Evolutionary conservation across 108 stramenopile species (phyloP).

Genomic region (Discostella pseudostelligera): DNA sequence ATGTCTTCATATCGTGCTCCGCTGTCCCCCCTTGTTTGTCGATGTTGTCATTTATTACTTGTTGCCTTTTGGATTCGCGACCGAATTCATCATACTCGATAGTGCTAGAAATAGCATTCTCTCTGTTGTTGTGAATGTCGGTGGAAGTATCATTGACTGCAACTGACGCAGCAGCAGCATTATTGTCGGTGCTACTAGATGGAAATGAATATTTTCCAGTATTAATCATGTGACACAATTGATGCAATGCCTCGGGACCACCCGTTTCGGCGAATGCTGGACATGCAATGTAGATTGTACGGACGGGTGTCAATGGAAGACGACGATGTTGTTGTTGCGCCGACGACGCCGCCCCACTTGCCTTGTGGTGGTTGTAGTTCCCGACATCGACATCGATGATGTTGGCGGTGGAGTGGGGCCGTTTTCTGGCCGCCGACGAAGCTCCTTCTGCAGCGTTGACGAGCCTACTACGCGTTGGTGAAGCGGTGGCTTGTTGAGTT

Average conservation of each 20-base stretch:
- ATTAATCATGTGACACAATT: conserved; percentile 56
- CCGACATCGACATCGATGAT: not conserved
- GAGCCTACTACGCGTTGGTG: not conserved
- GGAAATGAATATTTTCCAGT: conserved; percentile 11
- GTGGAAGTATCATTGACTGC: no score
- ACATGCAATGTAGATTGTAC: conserved; percentile 49
- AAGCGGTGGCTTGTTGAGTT: conserved; percentile 6
- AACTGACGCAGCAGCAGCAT: no score
- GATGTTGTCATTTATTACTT: not conserved
- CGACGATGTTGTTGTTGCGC: not conserved
- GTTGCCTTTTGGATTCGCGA: conserved; percentile 2
- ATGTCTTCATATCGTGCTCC: conserved; percentile 8
- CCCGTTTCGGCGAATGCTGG: conserved; percentile 50
- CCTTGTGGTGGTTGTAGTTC: not conserved
- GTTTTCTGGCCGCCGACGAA: not conserved
- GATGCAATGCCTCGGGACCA: conserved; percentile 60
- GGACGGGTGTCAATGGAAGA: conserved; percentile 20
- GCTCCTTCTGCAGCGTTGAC: not conserved
- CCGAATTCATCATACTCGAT: conserved; percentile 22
- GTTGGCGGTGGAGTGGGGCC: conserved; percentile 7
- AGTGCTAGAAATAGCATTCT: not conserved
- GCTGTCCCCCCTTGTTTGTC: not conserved
- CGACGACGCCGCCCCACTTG: not conserved
- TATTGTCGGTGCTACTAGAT: not conserved
- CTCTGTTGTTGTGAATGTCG: not conserved